Percentiles rank a stretch among this genome's conserved stretches.
phyloP scores from a whole-genome alignment of 2,329 filamentous ascomycete genomes.

The Aureobasidium namibiae region DNA sequence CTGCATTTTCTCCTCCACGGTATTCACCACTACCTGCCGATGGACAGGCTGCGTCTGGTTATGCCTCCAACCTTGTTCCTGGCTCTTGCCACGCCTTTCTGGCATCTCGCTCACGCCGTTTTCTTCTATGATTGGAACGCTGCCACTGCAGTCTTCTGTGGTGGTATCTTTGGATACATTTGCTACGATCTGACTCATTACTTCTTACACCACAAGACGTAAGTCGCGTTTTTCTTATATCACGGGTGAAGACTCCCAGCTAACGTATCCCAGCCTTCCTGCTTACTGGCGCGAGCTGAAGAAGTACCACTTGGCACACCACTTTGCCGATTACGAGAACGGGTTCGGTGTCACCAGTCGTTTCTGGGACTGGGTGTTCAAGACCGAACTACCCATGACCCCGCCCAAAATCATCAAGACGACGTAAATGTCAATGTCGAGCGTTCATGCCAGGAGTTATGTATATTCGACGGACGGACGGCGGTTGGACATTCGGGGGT shows the following conservation, averaged over 20 bases:
- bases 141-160: constrained; percentile 70
- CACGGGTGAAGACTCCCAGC: not conserved
- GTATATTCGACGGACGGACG: not conserved
- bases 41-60: constrained; percentile 94
- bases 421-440: constrained; percentile 18
- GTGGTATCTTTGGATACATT: constrained; percentile 90
- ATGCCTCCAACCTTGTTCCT: constrained; percentile 92
- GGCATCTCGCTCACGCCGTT: constrained; percentile 74
- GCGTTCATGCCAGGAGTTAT: not conserved
- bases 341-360: constrained; percentile 93
- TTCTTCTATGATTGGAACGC: constrained; percentile 82
- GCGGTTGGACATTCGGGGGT: not conserved
- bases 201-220: constrained; percentile 93
- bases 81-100: constrained; percentile 79
- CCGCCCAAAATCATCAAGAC: constrained; percentile 43
- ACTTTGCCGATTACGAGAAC: constrained; percentile 96
- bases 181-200: constrained; percentile 98
- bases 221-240: constrained; percentile 28
- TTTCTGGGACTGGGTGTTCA: constrained; percentile 92
- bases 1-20: constrained; percentile 91
- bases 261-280: constrained; percentile 51
- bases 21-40: constrained; percentile 97
- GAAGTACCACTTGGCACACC: constrained; percentile 95
- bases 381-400: constrained; percentile 62
- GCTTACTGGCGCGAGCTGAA: constrained; percentile 85